Conservation (phyloP, 371 early-diverging fungal species). For the Polyrhizophydium stewartii region DNA sequence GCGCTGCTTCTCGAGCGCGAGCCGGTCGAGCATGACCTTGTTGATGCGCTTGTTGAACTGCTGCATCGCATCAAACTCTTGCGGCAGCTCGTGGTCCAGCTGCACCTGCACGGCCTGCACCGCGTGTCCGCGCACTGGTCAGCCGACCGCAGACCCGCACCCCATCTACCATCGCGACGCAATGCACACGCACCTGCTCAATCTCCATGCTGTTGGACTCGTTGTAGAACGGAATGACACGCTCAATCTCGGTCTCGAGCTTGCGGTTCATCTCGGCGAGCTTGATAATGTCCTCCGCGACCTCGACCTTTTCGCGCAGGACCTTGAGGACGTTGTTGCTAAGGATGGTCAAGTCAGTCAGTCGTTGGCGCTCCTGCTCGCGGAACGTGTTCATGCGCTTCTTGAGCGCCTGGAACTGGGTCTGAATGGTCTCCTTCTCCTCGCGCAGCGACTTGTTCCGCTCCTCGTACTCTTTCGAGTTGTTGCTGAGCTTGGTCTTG, state of each 20-base stretch:
- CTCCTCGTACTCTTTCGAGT: constrained; percentile 38
- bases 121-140: too few species aligned
- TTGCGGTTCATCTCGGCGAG: constrained; percentile 56
- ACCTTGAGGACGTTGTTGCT: constrained; percentile 35
- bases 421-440: constrained; percentile 43
- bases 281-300: constrained; percentile 50
- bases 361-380: constrained; percentile 34
- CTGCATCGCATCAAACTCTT: constrained; percentile 41
- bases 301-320: constrained; percentile 35
- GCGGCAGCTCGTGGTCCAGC: constrained; percentile 17
- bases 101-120: constrained; percentile 3
- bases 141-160: neutral
- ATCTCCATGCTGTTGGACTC: constrained; percentile 7
- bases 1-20: constrained; percentile 36
- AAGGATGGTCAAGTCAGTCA: constrained; percentile 42
- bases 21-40: constrained; percentile 41
- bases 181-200: constrained; percentile 6
- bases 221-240: constrained; percentile 37
- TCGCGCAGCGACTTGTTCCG: constrained; percentile 35
- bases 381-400: constrained; percentile 44
- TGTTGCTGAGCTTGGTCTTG: constrained; percentile 33
- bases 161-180: neutral
- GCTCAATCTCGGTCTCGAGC: constrained; percentile 50
- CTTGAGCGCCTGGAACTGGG: constrained; percentile 48
- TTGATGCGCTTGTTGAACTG: constrained; percentile 53